phyloP scores from a whole-genome alignment of 805 yeast genomes.

The Candida insectalens region DNA sequence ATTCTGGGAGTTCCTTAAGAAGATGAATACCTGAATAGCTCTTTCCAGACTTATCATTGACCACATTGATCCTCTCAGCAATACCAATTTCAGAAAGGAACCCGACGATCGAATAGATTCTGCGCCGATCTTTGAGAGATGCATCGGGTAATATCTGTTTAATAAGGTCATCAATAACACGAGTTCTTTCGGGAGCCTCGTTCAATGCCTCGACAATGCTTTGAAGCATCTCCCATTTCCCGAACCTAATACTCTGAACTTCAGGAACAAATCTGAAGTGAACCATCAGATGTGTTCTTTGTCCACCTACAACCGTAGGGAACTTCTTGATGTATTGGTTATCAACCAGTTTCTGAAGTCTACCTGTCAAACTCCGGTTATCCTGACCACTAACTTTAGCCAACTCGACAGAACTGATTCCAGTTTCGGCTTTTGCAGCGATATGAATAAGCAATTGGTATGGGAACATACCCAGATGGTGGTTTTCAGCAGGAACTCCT shows the following conservation, averaged over 20 bases:
- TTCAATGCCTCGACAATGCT: slow-evolving; percentile 40
- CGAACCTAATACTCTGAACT: slow-evolving; percentile 6
- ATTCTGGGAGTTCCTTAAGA: too few relatives aligned
- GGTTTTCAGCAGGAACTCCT: slow-evolving; percentile 42
- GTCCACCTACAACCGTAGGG: slow-evolving; percentile 31
- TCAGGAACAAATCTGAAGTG: slow-evolving; percentile 32
- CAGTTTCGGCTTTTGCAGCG: slow-evolving; percentile 44
- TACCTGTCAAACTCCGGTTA: slow-evolving; percentile 55
- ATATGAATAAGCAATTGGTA: slow-evolving; percentile 48
- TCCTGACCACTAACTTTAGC: slow-evolving; percentile 56
- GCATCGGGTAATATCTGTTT: slow-evolving; percentile 43
- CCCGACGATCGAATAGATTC: slow-evolving; percentile 34
- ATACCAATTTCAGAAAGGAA: slow-evolving; percentile 34
- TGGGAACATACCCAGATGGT: slow-evolving; percentile 45
- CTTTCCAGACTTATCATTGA: too few relatives aligned
- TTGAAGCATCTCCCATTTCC: slow-evolving; percentile 12
- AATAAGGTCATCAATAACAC: slow-evolving; percentile 53
- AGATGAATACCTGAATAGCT: too few relatives aligned
- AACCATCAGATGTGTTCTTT: slow-evolving; percentile 43
- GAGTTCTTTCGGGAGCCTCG: slow-evolving; percentile 47
- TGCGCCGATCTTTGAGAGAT: slow-evolving; percentile 24
- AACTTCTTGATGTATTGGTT: slow-evolving; percentile 36
- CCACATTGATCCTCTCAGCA: slow-evolving; percentile 14
- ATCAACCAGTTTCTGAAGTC: slow-evolving; percentile 46
- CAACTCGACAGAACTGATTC: slow-evolving; percentile 51